Conservation (phyloP, 768 basidiomycete genomes). For the Porphyrellus cyaneotinctus region DNA sequence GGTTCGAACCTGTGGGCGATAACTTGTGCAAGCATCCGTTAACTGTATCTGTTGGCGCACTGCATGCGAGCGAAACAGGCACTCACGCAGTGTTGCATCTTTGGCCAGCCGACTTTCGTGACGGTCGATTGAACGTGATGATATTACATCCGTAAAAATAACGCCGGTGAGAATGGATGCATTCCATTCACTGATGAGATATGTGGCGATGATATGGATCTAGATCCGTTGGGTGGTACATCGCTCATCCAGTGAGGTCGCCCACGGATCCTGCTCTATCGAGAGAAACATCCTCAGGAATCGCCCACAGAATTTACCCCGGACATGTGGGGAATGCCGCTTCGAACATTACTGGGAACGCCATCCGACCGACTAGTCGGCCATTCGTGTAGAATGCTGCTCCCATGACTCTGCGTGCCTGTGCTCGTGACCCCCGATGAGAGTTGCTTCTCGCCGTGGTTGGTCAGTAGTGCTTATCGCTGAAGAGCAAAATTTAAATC, state of each 20-base stretch:
- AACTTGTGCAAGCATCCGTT: background rate
- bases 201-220: background rate
- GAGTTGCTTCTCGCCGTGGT: background rate
- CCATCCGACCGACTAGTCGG: background rate
- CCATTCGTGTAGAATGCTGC: background rate
- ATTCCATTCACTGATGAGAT: background rate
- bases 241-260: background rate
- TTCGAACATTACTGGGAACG: background rate
- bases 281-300: background rate
- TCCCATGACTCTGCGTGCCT: conserved; percentile 13
- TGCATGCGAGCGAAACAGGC: background rate
- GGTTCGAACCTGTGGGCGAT: too few relatives aligned
- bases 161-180: background rate
- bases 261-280: background rate
- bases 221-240: background rate
- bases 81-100: background rate
- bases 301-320: background rate
- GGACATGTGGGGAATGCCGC: background rate
- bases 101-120: background rate
- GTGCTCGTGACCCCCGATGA: conserved; percentile 8
- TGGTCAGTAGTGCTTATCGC: conserved; percentile 1
- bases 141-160: background rate
- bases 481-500: background rate
- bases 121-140: background rate
- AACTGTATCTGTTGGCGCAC: background rate